Base-by-base conservation (phyloP, 345 rosid species). In the Lepidium aucheri region DNA sequence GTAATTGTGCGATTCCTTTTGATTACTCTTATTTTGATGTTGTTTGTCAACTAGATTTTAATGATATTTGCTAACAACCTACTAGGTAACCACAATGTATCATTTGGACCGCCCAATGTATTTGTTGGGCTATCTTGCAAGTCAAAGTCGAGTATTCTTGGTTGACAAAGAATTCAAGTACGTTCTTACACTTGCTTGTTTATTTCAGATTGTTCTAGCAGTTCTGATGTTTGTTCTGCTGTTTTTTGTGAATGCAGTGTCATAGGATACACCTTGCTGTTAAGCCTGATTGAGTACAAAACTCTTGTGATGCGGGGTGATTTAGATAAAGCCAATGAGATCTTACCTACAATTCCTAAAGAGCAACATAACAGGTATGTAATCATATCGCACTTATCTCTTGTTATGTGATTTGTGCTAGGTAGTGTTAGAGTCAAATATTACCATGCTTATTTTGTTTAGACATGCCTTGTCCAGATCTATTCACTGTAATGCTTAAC, bases 31-130 rank as follows among this genome's bases (percentile, higher is more conserved):
- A 16, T 55, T 46, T 39, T 22, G 13, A n/a, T 53, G 47, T 33
- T 54, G 17, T 68, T 74, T 74, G 32, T 47, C 17, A 49, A 9
- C 39, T 18, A 12, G 54, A 2, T 38, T 32, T 15, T 52, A 22
- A 41, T 53, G 42, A 49, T 41, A n/a, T 18, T 32, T 62, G 63
- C 53, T 20, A 60, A 59, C 55, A 35, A 51, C 47, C 34, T 60
- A 46, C 41, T 73, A 95, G 99, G 96, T 95, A 22, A 91, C 98
- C 30, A 95, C 99, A 15, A 95, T 95, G 99, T 91, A 74, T 74
- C 99, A 95, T 81, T 82, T 95, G 90, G 99, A 95, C 74, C 96
- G 98, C 35, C 99, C 99, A 28, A 95, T 95, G 98, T 95, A 95
- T 81, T 78, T 95, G 81, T 78, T 95, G 84, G 98, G 98, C 13